These are phyloP conservation scores for Chrysopogon serrulatus DNA, from an alignment of 176 grass and related monocot genomes.

Conservation along the genomic window DNA sequence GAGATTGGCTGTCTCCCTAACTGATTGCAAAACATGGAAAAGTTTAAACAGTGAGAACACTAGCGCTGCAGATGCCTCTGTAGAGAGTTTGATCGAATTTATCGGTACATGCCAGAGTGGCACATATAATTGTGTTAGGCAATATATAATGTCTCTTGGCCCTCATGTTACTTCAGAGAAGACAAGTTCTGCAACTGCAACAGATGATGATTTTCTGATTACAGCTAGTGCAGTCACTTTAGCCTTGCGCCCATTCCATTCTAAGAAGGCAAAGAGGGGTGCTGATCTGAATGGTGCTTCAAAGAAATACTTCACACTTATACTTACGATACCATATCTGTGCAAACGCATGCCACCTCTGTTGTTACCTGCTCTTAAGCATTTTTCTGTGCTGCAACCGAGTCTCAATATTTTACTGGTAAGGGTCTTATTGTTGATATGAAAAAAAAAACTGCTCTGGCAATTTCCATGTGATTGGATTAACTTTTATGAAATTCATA, in stretches of 20 bases:
- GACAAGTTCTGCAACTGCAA: slow-evolving; percentile 32
- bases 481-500: slow-evolving; percentile 15
- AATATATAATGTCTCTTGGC: slow-evolving; percentile 52
- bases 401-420: slow-evolving; percentile 77
- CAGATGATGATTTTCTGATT: slow-evolving; percentile 71
- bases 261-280: slow-evolving; percentile 33
- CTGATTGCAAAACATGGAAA: slow-evolving; percentile 88
- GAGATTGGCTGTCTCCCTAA: slow-evolving; percentile 78
- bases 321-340: slow-evolving; percentile 85
- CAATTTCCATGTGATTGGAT: slow-evolving; percentile 12
- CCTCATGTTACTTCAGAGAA: slow-evolving; percentile 36
- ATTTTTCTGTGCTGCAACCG: slow-evolving; percentile 62
- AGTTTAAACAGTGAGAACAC: slow-evolving; percentile 39
- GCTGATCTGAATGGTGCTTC: slow-evolving; percentile 47
- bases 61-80: slow-evolving; percentile 43
- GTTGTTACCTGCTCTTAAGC: slow-evolving; percentile 78
- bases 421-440: slow-evolving; percentile 45
- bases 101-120: slow-evolving; percentile 49
- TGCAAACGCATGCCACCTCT: slow-evolving; percentile 62
- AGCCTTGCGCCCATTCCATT: slow-evolving; percentile 82
- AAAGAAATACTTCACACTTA: slow-evolving; percentile 53
- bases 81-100: slow-evolving; percentile 72
- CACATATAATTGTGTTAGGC: slow-evolving; percentile 69
- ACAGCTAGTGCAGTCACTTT: slow-evolving; percentile 79
- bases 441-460: neutral